Conservation (phyloP, 805 yeast species). For the Spathaspora gorwiae region DNA sequence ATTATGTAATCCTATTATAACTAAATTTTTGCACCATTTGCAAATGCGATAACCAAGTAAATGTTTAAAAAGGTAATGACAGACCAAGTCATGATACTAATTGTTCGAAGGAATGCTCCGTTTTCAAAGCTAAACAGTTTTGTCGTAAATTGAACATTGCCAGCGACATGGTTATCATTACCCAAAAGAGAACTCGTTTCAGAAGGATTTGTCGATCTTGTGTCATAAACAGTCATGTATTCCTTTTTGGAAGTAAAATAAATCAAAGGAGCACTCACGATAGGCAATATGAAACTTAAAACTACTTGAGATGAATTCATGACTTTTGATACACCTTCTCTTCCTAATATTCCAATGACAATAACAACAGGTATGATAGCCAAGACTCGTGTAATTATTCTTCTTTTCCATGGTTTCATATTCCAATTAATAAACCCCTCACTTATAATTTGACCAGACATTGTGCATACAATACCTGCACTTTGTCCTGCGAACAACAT, state of each 20-base stretch:
- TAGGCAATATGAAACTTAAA: conserved; percentile 39
- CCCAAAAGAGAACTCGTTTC: conserved; percentile 12
- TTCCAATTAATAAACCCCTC: conserved; percentile 46
- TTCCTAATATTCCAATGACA: conserved; percentile 34
- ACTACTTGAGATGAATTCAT: conserved; percentile 45
- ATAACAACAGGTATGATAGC: conserved; percentile 40
- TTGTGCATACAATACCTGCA: conserved; percentile 46
- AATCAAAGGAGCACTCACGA: conserved; percentile 43
- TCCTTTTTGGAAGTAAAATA: conserved; percentile 38
- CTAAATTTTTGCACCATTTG: conserved; percentile 37
- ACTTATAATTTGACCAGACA: conserved; percentile 45
- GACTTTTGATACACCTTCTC: conserved; percentile 42
- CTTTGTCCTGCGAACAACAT: conserved; percentile 45
- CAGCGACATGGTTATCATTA: conserved; percentile 1
- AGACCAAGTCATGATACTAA: conserved; percentile 37
- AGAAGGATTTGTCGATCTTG: conserved; percentile 5
- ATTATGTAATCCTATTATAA: conserved; percentile 1
- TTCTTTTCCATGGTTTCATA: conserved; percentile 39
- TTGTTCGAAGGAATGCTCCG: conserved; percentile 27
- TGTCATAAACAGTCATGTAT: conserved; percentile 36
- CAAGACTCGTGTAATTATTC: conserved; percentile 36
- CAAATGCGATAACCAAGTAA: conserved; percentile 37
- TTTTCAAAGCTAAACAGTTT: conserved; percentile 31
- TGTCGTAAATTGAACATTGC: not conserved
- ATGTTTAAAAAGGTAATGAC: conserved; percentile 36